Conservation (phyloP, 1,139 yeast species). For the Pichia sp. region DNA sequence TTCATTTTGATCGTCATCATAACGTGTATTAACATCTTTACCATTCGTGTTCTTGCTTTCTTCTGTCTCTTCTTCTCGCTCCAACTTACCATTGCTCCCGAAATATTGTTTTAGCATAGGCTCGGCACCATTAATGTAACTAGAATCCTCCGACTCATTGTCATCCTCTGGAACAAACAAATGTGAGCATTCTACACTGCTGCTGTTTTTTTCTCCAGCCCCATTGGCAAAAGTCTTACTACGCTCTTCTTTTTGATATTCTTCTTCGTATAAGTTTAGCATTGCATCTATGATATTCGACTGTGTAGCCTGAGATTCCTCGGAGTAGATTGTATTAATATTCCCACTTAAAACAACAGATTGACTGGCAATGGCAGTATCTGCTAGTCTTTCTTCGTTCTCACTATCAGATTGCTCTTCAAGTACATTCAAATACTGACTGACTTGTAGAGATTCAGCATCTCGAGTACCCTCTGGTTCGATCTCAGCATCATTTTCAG, state of each 20-base stretch:
- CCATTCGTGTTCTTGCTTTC: neutral
- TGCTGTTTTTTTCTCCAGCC: neutral
- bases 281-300: slow-evolving; percentile 1
- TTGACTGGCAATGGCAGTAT: too few relatives aligned
- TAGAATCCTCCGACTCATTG: neutral
- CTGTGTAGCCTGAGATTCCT: slow-evolving; percentile 1
- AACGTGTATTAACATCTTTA: neutral
- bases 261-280: slow-evolving; percentile 1
- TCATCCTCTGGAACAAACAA: slow-evolving; percentile 1
- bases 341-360: too few relatives aligned
- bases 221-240: neutral
- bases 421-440: neutral
- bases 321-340: too few relatives aligned
- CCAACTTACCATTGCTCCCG: neutral
- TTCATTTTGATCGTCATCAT: neutral
- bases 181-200: neutral
- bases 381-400: neutral
- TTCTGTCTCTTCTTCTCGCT: neutral
- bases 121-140: neutral
- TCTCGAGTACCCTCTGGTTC: neutral
- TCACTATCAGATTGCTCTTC: neutral
- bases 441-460: neutral
- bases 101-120: neutral
- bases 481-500: neutral
- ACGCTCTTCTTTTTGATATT: neutral